Evolutionary conservation across 345 rosid species (phyloP).

Genomic region (Ceriops tagal): DNA sequence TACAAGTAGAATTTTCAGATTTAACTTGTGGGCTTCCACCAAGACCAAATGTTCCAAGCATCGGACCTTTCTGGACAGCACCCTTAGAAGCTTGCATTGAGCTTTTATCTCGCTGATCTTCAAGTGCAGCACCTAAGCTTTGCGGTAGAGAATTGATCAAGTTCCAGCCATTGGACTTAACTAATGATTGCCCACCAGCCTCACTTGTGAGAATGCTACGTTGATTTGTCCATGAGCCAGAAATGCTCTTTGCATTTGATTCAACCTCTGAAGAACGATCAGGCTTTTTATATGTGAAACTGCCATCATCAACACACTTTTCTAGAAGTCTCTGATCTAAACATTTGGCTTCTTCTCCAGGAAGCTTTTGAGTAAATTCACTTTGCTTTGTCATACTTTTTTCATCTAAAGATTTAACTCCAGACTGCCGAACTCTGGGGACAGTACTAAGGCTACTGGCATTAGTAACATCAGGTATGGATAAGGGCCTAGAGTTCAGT

Average conservation of each 20-base stretch:
- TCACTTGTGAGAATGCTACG: conserved; percentile 18
- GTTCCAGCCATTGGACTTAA: conserved; percentile 44
- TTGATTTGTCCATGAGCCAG: conserved; percentile 35
- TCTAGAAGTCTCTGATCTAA: conserved; percentile 39
- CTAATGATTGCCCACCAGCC: conserved; percentile 36
- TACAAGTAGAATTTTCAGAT: conserved; percentile 37
- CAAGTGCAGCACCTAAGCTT: conserved; percentile 17
- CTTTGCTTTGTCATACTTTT: conserved; percentile 35
- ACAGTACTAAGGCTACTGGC: conserved; percentile 21
- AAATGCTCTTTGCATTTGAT: conserved; percentile 30
- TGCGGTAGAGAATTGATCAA: conserved; percentile 32
- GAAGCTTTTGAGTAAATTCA: conserved; percentile 33
- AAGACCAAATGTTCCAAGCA: conserved; percentile 30
- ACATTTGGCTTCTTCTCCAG: conserved; percentile 38
- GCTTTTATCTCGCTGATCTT: conserved; percentile 34
- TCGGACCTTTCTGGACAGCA: conserved; percentile 19
- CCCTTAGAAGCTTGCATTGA: conserved; percentile 28
- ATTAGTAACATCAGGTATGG: conserved; percentile 24
- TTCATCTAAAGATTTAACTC: conserved; percentile 32
- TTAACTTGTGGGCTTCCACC: conserved; percentile 37
- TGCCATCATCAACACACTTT: conserved; percentile 42
- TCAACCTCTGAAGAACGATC: conserved; percentile 37
- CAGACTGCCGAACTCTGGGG: conserved; percentile 33
- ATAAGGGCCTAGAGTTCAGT: conserved; percentile 25
- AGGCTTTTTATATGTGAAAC: conserved; percentile 37